phyloP scores from a whole-genome alignment of 139 green algal genomes.

The Gonium pectorale region DNA sequence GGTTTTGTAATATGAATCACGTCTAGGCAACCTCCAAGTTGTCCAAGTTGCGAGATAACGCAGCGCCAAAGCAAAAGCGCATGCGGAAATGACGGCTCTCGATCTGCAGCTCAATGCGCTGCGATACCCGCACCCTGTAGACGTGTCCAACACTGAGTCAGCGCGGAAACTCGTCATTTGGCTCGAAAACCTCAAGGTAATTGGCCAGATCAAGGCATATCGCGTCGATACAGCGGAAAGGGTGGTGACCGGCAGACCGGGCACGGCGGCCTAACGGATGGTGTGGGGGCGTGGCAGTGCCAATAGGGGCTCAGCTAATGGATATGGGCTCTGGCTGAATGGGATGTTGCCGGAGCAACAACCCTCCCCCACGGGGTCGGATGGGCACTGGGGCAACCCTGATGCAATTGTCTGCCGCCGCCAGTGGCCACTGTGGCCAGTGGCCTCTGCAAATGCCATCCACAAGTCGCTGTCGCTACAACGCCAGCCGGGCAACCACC shows the following conservation, averaged over 20 bases:
- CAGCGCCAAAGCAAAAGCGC: too few relatives aligned
- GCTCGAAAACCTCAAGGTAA: conserved; percentile 29
- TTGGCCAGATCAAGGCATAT: too few relatives aligned
- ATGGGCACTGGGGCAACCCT: too few relatives aligned
- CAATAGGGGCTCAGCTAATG: too few relatives aligned
- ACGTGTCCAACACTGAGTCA: neutral
- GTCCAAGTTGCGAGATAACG: neutral
- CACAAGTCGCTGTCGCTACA: neutral
- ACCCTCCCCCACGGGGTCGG: too few relatives aligned
- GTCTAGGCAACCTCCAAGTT: neutral
- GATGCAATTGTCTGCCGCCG: too few relatives aligned
- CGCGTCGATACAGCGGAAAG: too few relatives aligned
- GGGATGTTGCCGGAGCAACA: too few relatives aligned
- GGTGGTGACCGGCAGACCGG: too few relatives aligned
- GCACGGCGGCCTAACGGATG: neutral
- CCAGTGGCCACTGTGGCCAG: too few relatives aligned
- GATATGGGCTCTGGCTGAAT: too few relatives aligned
- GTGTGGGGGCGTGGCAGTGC: neutral
- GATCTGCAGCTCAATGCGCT: conserved; percentile 6
- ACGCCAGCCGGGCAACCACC: too few relatives aligned
- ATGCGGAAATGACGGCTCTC: neutral
- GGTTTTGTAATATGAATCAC: neutral
- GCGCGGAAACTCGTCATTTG: conserved; percentile 14
- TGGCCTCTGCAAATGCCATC: neutral
- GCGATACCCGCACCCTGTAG: neutral